phyloP scores from a whole-genome alignment of 1,284 basidiomycete genomes.

The Coniferiporia weirii region DNA sequence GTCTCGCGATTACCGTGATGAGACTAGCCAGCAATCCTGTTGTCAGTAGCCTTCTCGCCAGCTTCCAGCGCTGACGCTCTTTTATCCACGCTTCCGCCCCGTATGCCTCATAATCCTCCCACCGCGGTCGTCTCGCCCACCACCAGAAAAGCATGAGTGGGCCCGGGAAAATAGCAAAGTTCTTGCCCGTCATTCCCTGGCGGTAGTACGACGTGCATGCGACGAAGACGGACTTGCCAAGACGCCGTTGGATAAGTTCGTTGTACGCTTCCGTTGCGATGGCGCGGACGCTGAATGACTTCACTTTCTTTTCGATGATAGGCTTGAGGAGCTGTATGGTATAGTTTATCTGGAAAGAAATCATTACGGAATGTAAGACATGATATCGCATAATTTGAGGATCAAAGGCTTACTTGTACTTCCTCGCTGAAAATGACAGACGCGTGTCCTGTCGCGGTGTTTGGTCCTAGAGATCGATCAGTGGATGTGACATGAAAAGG shows the following conservation, averaged over 20 bases:
- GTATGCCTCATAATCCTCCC: slow-evolving; percentile 25
- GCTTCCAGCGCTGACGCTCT: slow-evolving; percentile 1
- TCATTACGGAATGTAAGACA: background rate
- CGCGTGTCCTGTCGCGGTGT: slow-evolving; percentile 28
- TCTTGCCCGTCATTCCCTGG: slow-evolving; percentile 23
- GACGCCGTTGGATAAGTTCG: slow-evolving; percentile 21
- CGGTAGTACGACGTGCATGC: slow-evolving; percentile 29
- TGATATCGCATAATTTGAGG: no score
- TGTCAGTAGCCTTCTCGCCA: background rate
- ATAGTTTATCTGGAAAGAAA: slow-evolving; percentile 22
- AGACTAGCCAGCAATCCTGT: background rate
- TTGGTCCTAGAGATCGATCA: slow-evolving; percentile 23
- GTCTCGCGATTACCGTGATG: background rate
- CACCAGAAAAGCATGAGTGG: slow-evolving; percentile 28
- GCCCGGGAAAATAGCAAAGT: slow-evolving; percentile 27
- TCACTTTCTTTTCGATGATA: slow-evolving; percentile 24
- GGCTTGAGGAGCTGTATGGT: slow-evolving; percentile 28
- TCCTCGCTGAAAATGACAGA: slow-evolving; percentile 32
- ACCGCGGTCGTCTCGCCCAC: slow-evolving; percentile 24
- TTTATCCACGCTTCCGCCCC: slow-evolving; percentile 25
- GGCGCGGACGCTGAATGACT: slow-evolving; percentile 25
- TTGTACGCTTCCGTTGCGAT: slow-evolving; percentile 28
- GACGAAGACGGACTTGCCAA: slow-evolving; percentile 23
- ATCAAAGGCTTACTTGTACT: slow-evolving; percentile 18
- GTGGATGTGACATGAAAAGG: background rate